Percentiles rank a stretch among this genome's conserved stretches.
phyloP scores from a whole-genome alignment of 305 asterid genomes.

The Fraxinus floribunda region DNA sequence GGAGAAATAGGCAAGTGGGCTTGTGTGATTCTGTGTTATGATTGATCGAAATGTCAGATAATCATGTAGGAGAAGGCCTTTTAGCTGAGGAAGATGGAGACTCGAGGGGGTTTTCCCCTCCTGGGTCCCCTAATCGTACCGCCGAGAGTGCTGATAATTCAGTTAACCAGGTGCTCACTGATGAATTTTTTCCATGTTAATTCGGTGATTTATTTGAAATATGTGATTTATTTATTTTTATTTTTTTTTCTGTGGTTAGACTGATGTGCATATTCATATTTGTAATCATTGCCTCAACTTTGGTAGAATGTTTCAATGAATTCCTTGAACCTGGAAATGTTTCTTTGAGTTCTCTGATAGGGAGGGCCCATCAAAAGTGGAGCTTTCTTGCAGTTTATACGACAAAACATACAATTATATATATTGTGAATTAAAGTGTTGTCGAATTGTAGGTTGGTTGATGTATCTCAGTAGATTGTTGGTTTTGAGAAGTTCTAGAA shows the following conservation, averaged over 20 bases:
- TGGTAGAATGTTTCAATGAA: not conserved
- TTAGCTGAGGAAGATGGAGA: conserved; percentile 42
- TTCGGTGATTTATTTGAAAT: conserved; percentile 11
- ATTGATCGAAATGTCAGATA: conserved; percentile 55
- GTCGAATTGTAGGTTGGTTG: not conserved
- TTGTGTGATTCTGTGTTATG: conserved; percentile 32
- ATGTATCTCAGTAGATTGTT: not conserved
- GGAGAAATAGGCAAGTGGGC: conserved; percentile 25
- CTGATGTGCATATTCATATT: not conserved
- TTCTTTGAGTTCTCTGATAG: not conserved
- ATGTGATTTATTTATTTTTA: not conserved
- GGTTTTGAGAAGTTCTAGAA: conserved; percentile 7
- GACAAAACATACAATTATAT: not conserved
- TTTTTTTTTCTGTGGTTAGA: not conserved
- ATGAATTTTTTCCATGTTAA: not conserved
- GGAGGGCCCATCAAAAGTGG: not conserved
- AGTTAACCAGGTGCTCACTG: conserved; percentile 45
- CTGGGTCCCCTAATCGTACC: conserved; percentile 29
- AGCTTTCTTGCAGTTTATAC: not conserved
- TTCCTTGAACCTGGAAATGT: not conserved
- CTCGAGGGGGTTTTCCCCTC: conserved; percentile 22
- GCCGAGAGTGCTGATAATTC: conserved; percentile 45
- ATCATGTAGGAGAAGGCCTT: conserved; percentile 38
- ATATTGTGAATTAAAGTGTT: not conserved
- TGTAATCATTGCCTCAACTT: not conserved